Conservation (phyloP, 768 basidiomycete genomes). For the Amanita exitialis region DNA sequence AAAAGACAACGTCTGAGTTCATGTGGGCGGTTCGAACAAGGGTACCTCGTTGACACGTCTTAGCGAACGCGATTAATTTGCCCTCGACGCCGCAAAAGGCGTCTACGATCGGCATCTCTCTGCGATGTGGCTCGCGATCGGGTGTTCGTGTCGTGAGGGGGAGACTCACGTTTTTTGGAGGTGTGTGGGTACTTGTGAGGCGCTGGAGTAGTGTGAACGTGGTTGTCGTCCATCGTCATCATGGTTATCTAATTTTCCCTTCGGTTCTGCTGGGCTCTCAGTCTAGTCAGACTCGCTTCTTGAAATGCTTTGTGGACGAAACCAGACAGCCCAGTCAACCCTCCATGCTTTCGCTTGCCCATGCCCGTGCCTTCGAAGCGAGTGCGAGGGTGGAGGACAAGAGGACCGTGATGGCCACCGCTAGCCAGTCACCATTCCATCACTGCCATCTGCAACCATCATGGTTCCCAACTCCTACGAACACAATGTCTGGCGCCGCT, state of each 20-base stretch:
- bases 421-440: no score
- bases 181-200: constrained; percentile 63
- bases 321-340: constrained; percentile 32
- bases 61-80: constrained; percentile 94
- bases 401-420: no score
- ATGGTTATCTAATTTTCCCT: no score
- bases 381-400: no score
- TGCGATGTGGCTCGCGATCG: constrained; percentile 87
- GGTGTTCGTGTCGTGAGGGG: no score
- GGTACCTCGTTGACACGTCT: constrained; percentile 87
- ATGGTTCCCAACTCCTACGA: no score
- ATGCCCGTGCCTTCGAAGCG: no score
- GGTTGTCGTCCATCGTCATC: neutral
- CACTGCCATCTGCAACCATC: no score
- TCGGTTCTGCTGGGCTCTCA: neutral
- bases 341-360: constrained; percentile 29
- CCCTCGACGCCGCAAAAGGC: constrained; percentile 98
- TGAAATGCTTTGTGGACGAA: constrained; percentile 31
- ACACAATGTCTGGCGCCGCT: no score
- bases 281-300: constrained; percentile 6
- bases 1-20: constrained; percentile 1
- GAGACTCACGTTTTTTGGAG: constrained; percentile 73
- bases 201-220: constrained; percentile 45
- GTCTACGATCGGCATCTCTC: constrained; percentile 84
- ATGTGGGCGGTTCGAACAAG: neutral